These are phyloP conservation scores for Harringtonia aguacate DNA, from an alignment of 2,329 filamentous ascomycete genomes.

Conservation along the genomic window DNA sequence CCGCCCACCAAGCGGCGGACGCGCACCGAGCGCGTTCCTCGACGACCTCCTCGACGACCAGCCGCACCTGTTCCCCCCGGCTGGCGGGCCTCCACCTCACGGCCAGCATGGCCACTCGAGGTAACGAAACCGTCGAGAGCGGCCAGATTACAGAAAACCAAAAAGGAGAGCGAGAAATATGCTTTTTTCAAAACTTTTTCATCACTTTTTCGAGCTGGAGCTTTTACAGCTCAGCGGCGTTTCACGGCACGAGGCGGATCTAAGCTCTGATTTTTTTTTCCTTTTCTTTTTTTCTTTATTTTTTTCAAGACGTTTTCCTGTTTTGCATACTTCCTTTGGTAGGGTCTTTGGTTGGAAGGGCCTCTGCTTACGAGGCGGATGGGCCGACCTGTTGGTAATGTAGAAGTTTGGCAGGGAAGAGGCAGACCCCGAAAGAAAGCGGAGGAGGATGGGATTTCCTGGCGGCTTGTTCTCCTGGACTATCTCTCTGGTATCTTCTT, in stretches of 20 bases:
- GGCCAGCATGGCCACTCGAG: slow-evolving; percentile 17
- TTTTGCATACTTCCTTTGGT: background rate
- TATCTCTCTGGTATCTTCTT: no score
- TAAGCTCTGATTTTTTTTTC: background rate
- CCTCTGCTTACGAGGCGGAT: no score
- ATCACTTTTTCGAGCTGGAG: background rate
- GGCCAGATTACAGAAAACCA: no score
- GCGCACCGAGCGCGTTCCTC: slow-evolving; percentile 80
- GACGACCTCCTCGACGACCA: slow-evolving; percentile 83
- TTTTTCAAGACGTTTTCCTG: background rate
- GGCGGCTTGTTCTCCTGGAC: no score
- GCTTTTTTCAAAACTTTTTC: no score
- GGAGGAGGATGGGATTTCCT: no score
- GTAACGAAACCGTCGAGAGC: no score
- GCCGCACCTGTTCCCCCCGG: slow-evolving; percentile 36
- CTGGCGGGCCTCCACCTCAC: slow-evolving; percentile 14
- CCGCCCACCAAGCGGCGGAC: slow-evolving; percentile 52
- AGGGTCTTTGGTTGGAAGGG: background rate
- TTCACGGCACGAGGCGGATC: background rate
- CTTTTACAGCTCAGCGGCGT: background rate
- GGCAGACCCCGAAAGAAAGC: no score
- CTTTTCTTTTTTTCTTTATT: background rate
- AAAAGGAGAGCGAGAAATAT: no score
- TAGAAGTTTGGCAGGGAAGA: no score
- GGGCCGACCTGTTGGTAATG: no score